Evolutionary conservation across 345 rosid species (phyloP), one percentile per base, ranked within the genome.

Genomic region (Litchi chinensis): DNA sequence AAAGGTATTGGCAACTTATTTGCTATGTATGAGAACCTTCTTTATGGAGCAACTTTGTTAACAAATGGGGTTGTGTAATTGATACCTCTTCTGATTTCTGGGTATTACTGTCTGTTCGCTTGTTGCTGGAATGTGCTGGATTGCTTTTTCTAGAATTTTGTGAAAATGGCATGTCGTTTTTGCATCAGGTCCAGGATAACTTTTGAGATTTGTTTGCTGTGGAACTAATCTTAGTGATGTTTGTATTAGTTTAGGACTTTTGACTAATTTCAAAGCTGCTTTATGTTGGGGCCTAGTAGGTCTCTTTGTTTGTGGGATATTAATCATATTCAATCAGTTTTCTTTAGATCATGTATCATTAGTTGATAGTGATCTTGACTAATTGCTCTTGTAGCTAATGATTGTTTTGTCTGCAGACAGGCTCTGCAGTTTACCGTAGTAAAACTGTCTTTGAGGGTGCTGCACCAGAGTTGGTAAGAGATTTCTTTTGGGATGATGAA

Each of bases 401-500:
- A 24, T 39, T 65, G n/a, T 78, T 85, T 78, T 85, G 41, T 85
- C 83, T 80, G 70, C 93, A 96, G 99, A 78, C 76, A 50, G 92
- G 93, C 73, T 98, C 94, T 60, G 84, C 91, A 63, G 73, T 89
- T 71, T 90, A 78, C 65, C 92, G 94, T 10, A 96, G 94, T 80
- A 87, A 93, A 83, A 92, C 98, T 83, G 97, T 96, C 73, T 96
- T 91, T 81, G 99, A 96, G 88, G 97, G 92, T 82, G 98, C 93
- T 57, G 85, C 88, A n/a, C 91, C 97, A 10, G 98, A 93, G 19
- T 73, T 91, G 85, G 98, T 94, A 39, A 90, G 98, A 86, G 99
- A 96, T 86, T 96, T 96, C 90, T 96, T 96, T 80, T 96, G 99
- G 99, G 99, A 94, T 82, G 98, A 96, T 77, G 98, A 93, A 66